Evolutionary conservation across 108 stramenopile species (phyloP).

Genomic region (Ochromonas danica): DNA sequence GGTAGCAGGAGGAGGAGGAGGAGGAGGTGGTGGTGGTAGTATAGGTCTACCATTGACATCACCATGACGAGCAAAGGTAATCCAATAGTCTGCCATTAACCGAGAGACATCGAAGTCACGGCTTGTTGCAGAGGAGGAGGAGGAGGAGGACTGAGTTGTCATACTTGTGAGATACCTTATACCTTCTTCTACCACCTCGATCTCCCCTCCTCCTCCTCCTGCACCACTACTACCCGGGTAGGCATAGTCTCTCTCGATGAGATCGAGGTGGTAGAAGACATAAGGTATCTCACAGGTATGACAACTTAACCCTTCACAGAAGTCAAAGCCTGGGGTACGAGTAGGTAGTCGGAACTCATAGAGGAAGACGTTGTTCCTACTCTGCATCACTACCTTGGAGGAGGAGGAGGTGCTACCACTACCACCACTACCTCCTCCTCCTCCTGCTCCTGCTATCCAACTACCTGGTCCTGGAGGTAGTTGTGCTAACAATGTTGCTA

Average conservation of each 20-base stretch:
- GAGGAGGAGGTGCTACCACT: background rate
- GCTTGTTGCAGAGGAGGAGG: too few species aligned
- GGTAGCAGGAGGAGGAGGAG: too few species aligned
- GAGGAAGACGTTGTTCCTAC: slow-evolving; percentile 62
- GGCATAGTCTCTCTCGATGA: slow-evolving; percentile 39
- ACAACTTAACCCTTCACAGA: slow-evolving; percentile 73
- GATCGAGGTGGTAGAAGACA: slow-evolving; percentile 71
- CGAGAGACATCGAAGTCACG: slow-evolving; percentile 39
- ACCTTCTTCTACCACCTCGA: slow-evolving; percentile 74
- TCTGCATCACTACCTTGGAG: background rate
- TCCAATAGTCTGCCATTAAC: slow-evolving; percentile 44
- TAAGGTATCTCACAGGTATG: slow-evolving; percentile 78
- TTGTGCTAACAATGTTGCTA: slow-evolving; percentile 55
- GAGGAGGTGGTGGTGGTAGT: too few species aligned
- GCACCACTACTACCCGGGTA: background rate
- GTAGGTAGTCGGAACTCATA: slow-evolving; percentile 77
- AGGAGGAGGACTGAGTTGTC: slow-evolving; percentile 74
- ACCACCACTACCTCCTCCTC: too few species aligned
- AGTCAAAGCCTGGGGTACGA: slow-evolving; percentile 69
- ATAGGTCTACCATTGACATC: slow-evolving; percentile 38
- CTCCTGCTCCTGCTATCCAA: background rate
- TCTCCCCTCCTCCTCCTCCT: slow-evolving; percentile 37
- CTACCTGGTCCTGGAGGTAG: slow-evolving; percentile 31
- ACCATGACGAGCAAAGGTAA: slow-evolving; percentile 39
- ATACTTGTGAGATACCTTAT: slow-evolving; percentile 76